These are phyloP conservation scores for barley (Hordeum vulgare) DNA, from an alignment of 176 grass and related monocot genomes.

Conservation along the genomic window MorexV3_pseudomolecules_assembly NC_058518.1:484405769-484406268, in stretches of 20 bases:
- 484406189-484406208: too few relatives aligned
- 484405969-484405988: neutral
- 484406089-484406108: too few relatives aligned
- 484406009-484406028: neutral
- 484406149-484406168: too few relatives aligned
- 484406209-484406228: neutral
- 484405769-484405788: neutral
- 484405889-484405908: neutral
- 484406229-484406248: neutral
- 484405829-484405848: neutral
- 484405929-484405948: neutral
- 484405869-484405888: neutral
- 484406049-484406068: neutral
- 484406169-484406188: too few relatives aligned
- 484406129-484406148: too few relatives aligned
- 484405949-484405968: too few relatives aligned
- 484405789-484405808: neutral
- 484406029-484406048: neutral
- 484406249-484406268: slow-evolving; percentile 34
- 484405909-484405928: neutral
- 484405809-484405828: neutral
- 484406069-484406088: neutral
- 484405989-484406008: neutral
- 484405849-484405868: neutral
- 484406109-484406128: too few relatives aligned